These are phyloP conservation scores for Jatropha podagrica DNA, from an alignment of 441 rosid species.

Conservation along the genomic window DNA sequence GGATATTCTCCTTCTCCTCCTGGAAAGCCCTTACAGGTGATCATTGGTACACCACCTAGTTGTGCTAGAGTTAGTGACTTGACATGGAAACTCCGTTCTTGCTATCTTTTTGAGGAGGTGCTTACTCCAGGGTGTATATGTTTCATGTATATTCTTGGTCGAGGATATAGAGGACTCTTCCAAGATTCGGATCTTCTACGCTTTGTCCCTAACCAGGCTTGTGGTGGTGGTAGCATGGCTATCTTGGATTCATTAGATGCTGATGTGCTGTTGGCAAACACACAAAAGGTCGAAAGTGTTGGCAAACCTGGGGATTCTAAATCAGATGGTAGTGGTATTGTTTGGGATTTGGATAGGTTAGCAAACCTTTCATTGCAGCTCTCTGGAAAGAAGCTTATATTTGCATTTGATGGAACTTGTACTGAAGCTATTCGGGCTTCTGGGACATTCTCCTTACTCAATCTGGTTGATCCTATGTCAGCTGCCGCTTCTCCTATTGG, in stretches of 20 bases:
- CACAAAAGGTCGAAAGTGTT: conserved; percentile 69
- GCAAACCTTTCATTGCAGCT: conserved; percentile 88
- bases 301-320: conserved; percentile 76
- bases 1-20: conserved; percentile 99
- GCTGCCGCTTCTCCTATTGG: conserved; percentile 99
- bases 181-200: conserved; percentile 96
- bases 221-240: conserved; percentile 99
- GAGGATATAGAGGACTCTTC: conserved; percentile 98
- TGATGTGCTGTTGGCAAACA: conserved; percentile 65
- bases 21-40: conserved; percentile 97
- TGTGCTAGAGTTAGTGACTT: conserved; percentile 84
- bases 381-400: conserved; percentile 97
- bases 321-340: conserved; percentile 99
- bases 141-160: conserved; percentile 99
- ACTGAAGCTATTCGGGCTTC: conserved; percentile 82
- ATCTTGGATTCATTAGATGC: conserved; percentile 90
- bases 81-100: conserved; percentile 95
- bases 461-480: conserved; percentile 98
- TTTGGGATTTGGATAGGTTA: conserved; percentile 97
- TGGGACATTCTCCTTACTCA: conserved; percentile 85
- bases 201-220: conserved; percentile 99
- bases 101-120: conserved; percentile 99
- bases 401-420: conserved; percentile 98
- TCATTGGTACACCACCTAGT: conserved; percentile 82
- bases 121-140: conserved; percentile 96